Percentiles rank a stretch among this genome's conserved stretches.
Evolutionary conservation across 2,329 filamentous ascomycete species (phyloP).

Genomic region (Zasmidium citrigriseum): DNA sequence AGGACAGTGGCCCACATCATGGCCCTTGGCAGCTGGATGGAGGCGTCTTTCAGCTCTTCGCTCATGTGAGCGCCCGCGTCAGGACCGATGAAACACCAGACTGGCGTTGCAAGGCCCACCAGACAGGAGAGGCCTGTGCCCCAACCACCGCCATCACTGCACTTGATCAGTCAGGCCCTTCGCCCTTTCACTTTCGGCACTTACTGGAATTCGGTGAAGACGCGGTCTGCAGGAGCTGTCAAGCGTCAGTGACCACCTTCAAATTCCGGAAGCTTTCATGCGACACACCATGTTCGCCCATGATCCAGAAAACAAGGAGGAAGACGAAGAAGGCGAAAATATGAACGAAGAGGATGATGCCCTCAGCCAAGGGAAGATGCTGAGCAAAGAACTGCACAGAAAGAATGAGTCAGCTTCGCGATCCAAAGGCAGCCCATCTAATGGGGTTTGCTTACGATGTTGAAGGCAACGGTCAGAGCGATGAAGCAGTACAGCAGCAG

Average conservation of each 20-base stretch:
- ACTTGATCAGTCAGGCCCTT: conserved; percentile 4
- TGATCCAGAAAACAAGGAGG: conserved; percentile 41
- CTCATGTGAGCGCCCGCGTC: conserved; percentile 42
- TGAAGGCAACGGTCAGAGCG: conserved; percentile 36
- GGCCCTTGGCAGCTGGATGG: conserved; percentile 44
- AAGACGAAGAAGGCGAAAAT: conserved; percentile 48
- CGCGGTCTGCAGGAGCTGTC: conserved; percentile 26
- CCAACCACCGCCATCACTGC: conserved; percentile 43
- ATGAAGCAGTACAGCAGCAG: conserved; percentile 34
- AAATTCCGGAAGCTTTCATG: neutral
- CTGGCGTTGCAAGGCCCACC: conserved; percentile 44
- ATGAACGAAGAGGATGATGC: conserved; percentile 41
- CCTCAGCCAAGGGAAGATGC: conserved; percentile 37
- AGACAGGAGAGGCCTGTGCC: conserved; percentile 43
- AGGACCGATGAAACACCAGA: conserved; percentile 36
- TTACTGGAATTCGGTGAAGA: conserved; percentile 39
- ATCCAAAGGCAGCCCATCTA: neutral
- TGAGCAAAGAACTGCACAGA: conserved; percentile 31
- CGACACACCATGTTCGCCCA: conserved; percentile 26
- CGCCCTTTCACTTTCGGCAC: neutral
- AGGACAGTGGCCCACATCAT: conserved; percentile 46
- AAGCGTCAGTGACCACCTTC: neutral
- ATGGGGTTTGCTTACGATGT: conserved; percentile 23
- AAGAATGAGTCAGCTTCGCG: neutral
- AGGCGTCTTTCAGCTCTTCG: conserved; percentile 41